Conservation (phyloP, 768 basidiomycete species). For the Tylopilus subfusipes region DNA sequence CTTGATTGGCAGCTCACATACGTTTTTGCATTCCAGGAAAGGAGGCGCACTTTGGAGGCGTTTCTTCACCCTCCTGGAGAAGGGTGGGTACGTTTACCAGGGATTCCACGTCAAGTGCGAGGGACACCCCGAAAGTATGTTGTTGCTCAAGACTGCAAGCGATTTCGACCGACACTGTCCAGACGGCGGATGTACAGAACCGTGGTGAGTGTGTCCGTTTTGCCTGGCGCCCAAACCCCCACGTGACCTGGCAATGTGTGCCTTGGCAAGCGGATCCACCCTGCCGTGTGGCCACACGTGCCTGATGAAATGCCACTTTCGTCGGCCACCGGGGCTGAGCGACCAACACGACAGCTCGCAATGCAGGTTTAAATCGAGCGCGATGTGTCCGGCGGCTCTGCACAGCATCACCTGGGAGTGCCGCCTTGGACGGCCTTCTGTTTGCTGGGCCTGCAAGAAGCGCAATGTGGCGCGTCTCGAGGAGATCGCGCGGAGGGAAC, state of each 20-base stretch:
- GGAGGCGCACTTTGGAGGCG: constrained; percentile 15
- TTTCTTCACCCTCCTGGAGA: constrained; percentile 10
- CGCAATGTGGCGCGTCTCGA: constrained; percentile 35
- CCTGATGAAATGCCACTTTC: constrained; percentile 57
- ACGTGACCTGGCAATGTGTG: neutral
- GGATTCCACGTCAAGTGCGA: constrained; percentile 55
- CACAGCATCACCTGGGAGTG: constrained; percentile 47
- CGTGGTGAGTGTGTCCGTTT: constrained; percentile 45
- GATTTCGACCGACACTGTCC: constrained; percentile 55
- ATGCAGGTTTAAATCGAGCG: constrained; percentile 37
- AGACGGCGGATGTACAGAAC: constrained; percentile 58
- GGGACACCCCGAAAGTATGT: constrained; percentile 42
- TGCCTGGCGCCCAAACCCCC: no score
- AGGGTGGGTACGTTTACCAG: constrained; percentile 6
- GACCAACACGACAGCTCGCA: constrained; percentile 29
- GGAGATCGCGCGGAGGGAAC: constrained; percentile 36
- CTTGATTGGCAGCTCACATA: constrained; percentile 62
- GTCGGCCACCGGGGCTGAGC: constrained; percentile 36
- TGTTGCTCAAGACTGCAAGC: constrained; percentile 36
- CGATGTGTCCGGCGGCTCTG: constrained; percentile 39
- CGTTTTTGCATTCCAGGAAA: constrained; percentile 40
- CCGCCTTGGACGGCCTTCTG: constrained; percentile 29
- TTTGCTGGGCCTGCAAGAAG: constrained; percentile 45
- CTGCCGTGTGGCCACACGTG: constrained; percentile 42
- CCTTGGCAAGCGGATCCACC: constrained; percentile 1